Base-by-base conservation (phyloP, 2,329 filamentous ascomycete genomes). In the Tympanopsis confertula region DNA sequence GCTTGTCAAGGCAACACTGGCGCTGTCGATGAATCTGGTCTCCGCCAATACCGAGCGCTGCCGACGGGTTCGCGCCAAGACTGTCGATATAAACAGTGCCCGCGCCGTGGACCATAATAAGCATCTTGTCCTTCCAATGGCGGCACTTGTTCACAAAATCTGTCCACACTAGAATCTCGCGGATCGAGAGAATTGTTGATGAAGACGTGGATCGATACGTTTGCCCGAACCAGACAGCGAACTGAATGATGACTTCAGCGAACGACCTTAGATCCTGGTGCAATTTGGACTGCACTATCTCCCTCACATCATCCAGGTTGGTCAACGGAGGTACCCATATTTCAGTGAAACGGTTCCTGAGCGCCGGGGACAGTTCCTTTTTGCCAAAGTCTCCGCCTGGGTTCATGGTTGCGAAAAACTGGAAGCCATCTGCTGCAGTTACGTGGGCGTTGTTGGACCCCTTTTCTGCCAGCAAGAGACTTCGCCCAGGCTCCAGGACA, bases 331-430 rank as follows among this genome's bases (percentile, higher is more conserved):
- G 87, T 1, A 96, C 91, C 91, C 91, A 98, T 5, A 99, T 95
- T 58, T 99, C 91, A 0, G 91, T 99, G 55, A 99, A 94, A 42
- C 91, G 84, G 55, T 99, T 98, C 35, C 91, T 76, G 42, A 99
- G 65, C 12, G 91, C 93, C 3, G 91, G 91, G 1, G 91, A 98
- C 12, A 99, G 71, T 56, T 99, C 91, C 48, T 89, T 86, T 63
- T 99, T 99, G 45, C 91, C 91, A 55, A 96, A 98, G 53, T 99
- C 91, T 33, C 93, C 91, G 37, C 93, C 93, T 5, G 91, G 91
- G 47, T 99, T 99, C 91, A 99, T 99, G 0, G 91, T 98, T 3
- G 91, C 89, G 42, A 98, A 75, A 58, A 98, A 95, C 51, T 98
- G 88, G 58, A 96, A 99, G 0, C 82, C 85, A 30, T 82, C 68